Conservation (phyloP, 73 alveolate species). For the Tetrahymena elliotti region DNA sequence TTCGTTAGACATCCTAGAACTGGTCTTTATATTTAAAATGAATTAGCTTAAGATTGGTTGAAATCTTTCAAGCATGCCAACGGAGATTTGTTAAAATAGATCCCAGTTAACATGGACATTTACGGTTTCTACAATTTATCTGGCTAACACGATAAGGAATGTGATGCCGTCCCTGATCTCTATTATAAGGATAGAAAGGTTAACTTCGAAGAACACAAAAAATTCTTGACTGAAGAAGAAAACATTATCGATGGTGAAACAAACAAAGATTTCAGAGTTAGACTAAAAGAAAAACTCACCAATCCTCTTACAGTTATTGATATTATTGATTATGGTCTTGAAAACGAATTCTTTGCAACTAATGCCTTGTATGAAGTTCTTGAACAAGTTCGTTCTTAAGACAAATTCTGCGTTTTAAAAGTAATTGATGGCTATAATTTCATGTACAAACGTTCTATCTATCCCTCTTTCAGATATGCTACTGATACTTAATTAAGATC, state of each 20-base stretch:
- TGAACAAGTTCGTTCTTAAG: conserved; percentile 54
- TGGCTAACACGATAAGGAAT: conserved; percentile 71
- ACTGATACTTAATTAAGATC: conserved; percentile 29
- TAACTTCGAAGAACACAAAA: conserved; percentile 64
- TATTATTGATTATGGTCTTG: conserved; percentile 58
- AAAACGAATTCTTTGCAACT: conserved; percentile 57
- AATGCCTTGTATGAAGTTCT: conserved; percentile 60
- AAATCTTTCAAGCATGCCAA: conserved; percentile 45
- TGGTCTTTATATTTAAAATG: conserved; percentile 58
- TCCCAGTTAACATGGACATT: conserved; percentile 44
- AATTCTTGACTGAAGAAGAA: conserved; percentile 49
- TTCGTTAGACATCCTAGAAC: conserved; percentile 43
- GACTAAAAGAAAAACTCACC: conserved; percentile 44
- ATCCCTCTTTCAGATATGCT: conserved; percentile 62
- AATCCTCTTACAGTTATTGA: conserved; percentile 58
- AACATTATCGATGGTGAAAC: conserved; percentile 35
- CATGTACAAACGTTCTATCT: conserved; percentile 56
- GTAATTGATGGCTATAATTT: conserved; percentile 63
- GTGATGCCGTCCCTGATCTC: conserved; percentile 63
- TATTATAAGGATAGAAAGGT: conserved; percentile 52
- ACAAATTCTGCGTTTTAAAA: conserved; percentile 41
- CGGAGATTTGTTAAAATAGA: conserved; percentile 32
- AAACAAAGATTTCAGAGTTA: conserved; percentile 35
- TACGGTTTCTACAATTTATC: conserved; percentile 61
- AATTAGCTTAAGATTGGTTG: conserved; percentile 45